Evolutionary conservation across 441 rosid genomes (phyloP).

Genomic region (Populus hybrid): DNA sequence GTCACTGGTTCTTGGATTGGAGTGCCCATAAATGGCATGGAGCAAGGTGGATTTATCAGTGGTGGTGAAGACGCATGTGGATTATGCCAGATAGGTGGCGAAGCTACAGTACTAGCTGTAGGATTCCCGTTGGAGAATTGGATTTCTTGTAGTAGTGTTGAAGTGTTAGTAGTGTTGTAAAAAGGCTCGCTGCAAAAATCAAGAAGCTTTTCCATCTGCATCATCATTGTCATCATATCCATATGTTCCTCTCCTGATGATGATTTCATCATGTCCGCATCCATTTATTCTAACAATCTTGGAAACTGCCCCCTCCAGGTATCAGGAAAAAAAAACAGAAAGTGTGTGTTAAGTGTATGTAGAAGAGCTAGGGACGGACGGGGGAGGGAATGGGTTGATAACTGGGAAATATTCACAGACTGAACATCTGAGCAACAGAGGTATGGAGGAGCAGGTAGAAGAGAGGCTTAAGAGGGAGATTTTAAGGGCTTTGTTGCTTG

Average conservation of each 20-base stretch:
- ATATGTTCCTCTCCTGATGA: conserved; percentile 39
- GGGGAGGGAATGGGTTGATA: conserved; percentile 15
- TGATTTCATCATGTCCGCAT: conserved; percentile 48
- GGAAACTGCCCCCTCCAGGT: background rate
- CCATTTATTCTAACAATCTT: conserved; percentile 29
- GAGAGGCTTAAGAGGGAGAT: conserved; percentile 9
- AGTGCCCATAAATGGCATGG: conserved; percentile 28
- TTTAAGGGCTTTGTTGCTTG: conserved; percentile 22
- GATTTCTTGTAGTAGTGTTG: conserved; percentile 10
- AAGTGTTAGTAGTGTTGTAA: conserved; percentile 16
- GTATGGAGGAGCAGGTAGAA: conserved; percentile 39
- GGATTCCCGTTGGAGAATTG: conserved; percentile 25
- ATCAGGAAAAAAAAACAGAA: conserved; percentile 2
- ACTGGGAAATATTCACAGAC: background rate
- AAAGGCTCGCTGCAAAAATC: conserved; percentile 38
- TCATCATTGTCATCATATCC: conserved; percentile 71
- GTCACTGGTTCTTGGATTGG: conserved; percentile 35
- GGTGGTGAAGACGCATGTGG: conserved; percentile 18
- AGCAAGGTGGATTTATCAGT: background rate
- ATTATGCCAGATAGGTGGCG: conserved; percentile 17
- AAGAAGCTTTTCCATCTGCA: conserved; percentile 80
- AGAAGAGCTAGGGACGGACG: background rate
- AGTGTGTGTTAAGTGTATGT: background rate
- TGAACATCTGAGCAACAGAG: conserved; percentile 21
- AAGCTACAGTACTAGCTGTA: background rate